phyloP scores from a whole-genome alignment of 2,329 filamentous ascomycete genomes.

The Claviceps digitariae region DNA sequence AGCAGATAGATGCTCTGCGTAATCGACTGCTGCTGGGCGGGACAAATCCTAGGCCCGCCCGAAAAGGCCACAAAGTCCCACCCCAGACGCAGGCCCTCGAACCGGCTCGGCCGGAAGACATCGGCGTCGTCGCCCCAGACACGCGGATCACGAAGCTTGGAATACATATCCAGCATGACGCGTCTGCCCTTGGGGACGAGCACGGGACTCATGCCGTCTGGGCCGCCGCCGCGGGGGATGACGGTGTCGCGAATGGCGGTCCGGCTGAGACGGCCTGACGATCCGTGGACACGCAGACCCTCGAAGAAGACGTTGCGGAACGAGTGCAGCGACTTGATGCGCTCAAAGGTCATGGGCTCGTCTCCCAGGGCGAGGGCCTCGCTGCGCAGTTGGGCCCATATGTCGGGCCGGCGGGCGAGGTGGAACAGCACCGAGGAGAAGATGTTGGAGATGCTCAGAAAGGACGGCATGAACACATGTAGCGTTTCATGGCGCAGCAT shows the following conservation, averaged over 20 bases:
- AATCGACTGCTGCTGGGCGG: constrained; percentile 2
- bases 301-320: constrained; percentile 1
- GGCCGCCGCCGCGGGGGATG: constrained; percentile 1
- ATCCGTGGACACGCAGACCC: constrained; percentile 1
- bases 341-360: not conserved
- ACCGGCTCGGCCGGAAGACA: constrained; percentile 1
- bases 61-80: constrained; percentile 5
- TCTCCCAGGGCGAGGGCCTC: not conserved
- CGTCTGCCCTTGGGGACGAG: not conserved
- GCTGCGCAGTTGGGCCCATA: not conserved
- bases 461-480: constrained; percentile 1
- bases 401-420: not conserved
- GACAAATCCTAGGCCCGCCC: constrained; percentile 3
- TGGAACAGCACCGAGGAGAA: not conserved
- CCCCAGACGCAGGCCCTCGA: not conserved
- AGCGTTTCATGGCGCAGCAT: constrained; percentile 2
- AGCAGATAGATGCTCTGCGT: constrained; percentile 2
- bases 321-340: not conserved
- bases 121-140: constrained; percentile 2
- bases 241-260: constrained; percentile 4
- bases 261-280: constrained; percentile 1
- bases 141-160: not conserved
- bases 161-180: constrained; percentile 1
- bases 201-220: not conserved
- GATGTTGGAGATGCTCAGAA: constrained; percentile 1